phyloP scores from a whole-genome alignment of 2,329 filamentous ascomycete species.

The Parasarocladium wereldwijsianum region DNA sequence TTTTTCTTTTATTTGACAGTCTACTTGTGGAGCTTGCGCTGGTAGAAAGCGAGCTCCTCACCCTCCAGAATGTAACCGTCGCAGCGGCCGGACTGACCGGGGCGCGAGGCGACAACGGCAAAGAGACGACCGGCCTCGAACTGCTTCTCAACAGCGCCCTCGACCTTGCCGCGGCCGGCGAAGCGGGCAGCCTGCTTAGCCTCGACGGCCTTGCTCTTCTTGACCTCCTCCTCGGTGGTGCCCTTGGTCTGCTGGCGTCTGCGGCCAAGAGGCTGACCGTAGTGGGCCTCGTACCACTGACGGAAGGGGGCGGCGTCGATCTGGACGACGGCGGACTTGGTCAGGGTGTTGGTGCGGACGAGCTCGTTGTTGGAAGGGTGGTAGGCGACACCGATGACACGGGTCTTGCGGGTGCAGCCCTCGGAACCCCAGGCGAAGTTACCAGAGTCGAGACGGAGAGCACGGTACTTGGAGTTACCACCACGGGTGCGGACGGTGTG shows the following conservation, averaged over 20 bases:
- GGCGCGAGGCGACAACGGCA: slow-evolving; percentile 82
- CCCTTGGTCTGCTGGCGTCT: slow-evolving; percentile 57
- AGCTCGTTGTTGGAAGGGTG: slow-evolving; percentile 99
- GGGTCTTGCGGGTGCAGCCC: slow-evolving; percentile 95
- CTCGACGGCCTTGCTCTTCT: slow-evolving; percentile 93
- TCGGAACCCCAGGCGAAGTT: slow-evolving; percentile 99
- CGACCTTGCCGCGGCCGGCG: slow-evolving; percentile 80
- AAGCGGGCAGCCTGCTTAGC: slow-evolving; percentile 90
- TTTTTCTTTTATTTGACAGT: too few species aligned
- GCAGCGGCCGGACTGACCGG: slow-evolving; percentile 89
- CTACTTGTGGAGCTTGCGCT: slow-evolving; percentile 98
- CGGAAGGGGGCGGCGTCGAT: slow-evolving; percentile 97
- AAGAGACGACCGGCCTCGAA: slow-evolving; percentile 98
- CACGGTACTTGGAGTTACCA: slow-evolving; percentile 99
- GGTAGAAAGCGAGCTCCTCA: slow-evolving; percentile 99
- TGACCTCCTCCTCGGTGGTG: slow-evolving; percentile 46
- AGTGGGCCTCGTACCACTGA: slow-evolving; percentile 99
- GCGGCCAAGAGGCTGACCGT: slow-evolving; percentile 79
- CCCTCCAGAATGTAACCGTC: slow-evolving; percentile 99
- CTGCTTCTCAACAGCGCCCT: slow-evolving; percentile 85
- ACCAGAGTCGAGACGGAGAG: slow-evolving; percentile 92
- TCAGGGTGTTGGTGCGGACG: slow-evolving; percentile 99
- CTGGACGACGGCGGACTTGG: slow-evolving; percentile 97
- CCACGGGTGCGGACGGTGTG: slow-evolving; percentile 94
- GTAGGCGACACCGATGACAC: slow-evolving; percentile 96